Percentiles rank a stretch among this genome's conserved stretches.
Evolutionary conservation across 805 yeast species (phyloP).

Genomic region (Brettanomyces sp.): DNA sequence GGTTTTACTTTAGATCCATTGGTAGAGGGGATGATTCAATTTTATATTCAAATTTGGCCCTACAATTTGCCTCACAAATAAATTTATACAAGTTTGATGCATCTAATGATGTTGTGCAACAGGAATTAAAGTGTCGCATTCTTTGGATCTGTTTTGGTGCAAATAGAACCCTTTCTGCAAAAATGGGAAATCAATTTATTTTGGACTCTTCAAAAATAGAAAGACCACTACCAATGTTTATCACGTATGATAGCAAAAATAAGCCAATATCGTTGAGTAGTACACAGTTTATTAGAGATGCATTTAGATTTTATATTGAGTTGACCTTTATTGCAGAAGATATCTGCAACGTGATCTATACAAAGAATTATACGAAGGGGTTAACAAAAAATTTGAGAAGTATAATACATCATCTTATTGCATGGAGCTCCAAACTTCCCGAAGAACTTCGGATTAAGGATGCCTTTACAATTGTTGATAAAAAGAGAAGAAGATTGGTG

Average conservation of each 20-base stretch:
- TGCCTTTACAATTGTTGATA: background rate
- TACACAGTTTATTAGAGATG: slow-evolving; percentile 1
- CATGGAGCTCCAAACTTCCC: slow-evolving; percentile 17
- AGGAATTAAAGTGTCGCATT: slow-evolving; percentile 15
- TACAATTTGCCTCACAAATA: slow-evolving; percentile 16
- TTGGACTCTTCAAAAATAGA: slow-evolving; percentile 9
- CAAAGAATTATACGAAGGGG: slow-evolving; percentile 5
- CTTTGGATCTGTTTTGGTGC: slow-evolving; percentile 20
- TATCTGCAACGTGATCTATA: slow-evolving; percentile 15
- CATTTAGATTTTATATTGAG: slow-evolving; percentile 14
- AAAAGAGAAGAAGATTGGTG: slow-evolving; percentile 12
- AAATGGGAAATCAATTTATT: slow-evolving; percentile 18
- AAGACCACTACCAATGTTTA: slow-evolving; percentile 13
- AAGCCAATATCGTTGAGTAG: background rate
- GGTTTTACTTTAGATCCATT: slow-evolving; percentile 16
- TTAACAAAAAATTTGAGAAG: slow-evolving; percentile 10
- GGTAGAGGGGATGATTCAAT: slow-evolving; percentile 17
- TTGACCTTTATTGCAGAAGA: slow-evolving; percentile 16
- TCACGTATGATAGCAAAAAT: slow-evolving; percentile 3
- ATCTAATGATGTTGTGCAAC: slow-evolving; percentile 1
- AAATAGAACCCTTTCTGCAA: slow-evolving; percentile 17
- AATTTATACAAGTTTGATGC: slow-evolving; percentile 6
- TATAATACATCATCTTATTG: slow-evolving; percentile 14
- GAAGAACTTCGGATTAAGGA: slow-evolving; percentile 6
- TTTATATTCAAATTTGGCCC: slow-evolving; percentile 16